Base-by-base conservation (phyloP, 1,284 basidiomycete species). In the Tetrapyrgos nigripes region DNA sequence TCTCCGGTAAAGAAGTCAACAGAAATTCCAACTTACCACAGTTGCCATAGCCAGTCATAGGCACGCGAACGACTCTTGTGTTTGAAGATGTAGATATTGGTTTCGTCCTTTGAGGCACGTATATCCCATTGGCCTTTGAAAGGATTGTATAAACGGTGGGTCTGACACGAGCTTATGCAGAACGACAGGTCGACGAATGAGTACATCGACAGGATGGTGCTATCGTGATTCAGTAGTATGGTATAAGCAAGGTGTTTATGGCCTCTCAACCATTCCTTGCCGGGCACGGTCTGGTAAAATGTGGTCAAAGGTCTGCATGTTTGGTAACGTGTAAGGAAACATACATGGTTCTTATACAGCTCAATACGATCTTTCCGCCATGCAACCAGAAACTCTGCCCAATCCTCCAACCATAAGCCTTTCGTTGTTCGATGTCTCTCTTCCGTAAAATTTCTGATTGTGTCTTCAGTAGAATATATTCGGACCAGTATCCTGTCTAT, bases 401-500 rank as follows among this genome's bases (percentile, higher is more conserved):
- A 92, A 24, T 86, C 83, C 65, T 88, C 85, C 59, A 83, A 85
- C n/a, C 83, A 78, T 9, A 94, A 72, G 59, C 88, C 73, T 27
- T 83, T 79, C 4, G 86, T 83, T 4, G 79, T 83, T 1, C 88
- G 83, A 66, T 90, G 86, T 57, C 83, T 79, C 33, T 75, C 72
- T 66, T 94, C 93, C 66, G 93, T 86, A 66, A 80, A 71, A 4
- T 69, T 63, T 3, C 81, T 74, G 1, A 92, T 64, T 24, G 74
- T 74, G 58, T 85, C 83, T 54, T 83, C 82, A 4, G 85, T 85
- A 66, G 88, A 85, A 48, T 82, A 85, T 9, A 89, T 79, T 61
- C 91, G 84, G 46, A 96, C 87, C 13, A 94, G 81, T 91, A 96
- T 95, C 63, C 93, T 83, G 71, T 95, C 93, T 92, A 72, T 58